phyloP scores from a whole-genome alignment of 2,329 filamentous ascomycete genomes.

The Rutstroemia sp. region DNA sequence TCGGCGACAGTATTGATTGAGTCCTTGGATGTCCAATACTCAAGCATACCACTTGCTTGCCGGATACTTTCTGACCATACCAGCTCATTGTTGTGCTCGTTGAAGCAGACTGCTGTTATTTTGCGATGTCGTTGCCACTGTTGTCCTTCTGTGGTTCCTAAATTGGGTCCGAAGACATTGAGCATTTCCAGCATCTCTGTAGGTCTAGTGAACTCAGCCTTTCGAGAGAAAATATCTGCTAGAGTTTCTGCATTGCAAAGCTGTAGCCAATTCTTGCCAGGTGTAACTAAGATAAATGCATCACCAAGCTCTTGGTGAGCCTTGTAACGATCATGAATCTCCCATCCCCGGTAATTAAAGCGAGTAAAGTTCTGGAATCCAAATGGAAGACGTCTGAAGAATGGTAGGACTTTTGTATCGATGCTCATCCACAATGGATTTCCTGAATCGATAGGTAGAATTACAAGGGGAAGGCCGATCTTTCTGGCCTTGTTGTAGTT shows the following conservation, averaged over 20 bases:
- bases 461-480: background rate
- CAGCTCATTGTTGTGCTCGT: background rate
- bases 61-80: slow-evolving; percentile 4
- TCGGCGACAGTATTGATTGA: background rate
- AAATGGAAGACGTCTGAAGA: background rate
- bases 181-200: slow-evolving; percentile 5
- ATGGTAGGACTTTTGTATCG: slow-evolving; percentile 1
- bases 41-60: slow-evolving; percentile 1
- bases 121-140: slow-evolving; percentile 8
- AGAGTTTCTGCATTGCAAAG: slow-evolving; percentile 2
- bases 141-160: slow-evolving; percentile 1
- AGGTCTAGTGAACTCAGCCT: background rate
- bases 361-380: slow-evolving; percentile 6
- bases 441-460: background rate
- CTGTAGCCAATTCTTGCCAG: slow-evolving; percentile 4
- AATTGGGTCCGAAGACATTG: slow-evolving; percentile 1
- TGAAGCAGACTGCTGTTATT: slow-evolving; percentile 1
- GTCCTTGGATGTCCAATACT: slow-evolving; percentile 1
- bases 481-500: background rate
- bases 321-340: slow-evolving; percentile 5
- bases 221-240: background rate
- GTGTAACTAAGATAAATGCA: slow-evolving; percentile 5
- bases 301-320: slow-evolving; percentile 4
- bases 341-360: slow-evolving; percentile 5
- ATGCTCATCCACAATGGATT: slow-evolving; percentile 2